Evolutionary conservation across 2,329 filamentous ascomycete species (phyloP).

Genomic region (Aspergillus ochraceus): DNA sequence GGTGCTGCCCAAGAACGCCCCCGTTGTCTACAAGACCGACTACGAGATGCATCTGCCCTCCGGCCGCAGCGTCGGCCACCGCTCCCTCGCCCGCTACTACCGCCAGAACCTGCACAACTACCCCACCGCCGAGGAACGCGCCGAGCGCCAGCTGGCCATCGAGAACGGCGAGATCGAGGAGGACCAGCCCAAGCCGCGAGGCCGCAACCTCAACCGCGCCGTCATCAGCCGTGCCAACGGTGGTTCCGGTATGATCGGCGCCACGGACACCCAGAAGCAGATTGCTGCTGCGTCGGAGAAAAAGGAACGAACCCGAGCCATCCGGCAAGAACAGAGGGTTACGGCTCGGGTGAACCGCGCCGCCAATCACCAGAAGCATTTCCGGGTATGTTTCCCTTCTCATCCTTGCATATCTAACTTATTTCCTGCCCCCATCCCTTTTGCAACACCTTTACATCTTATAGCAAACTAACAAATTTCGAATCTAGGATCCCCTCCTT

Average conservation of each 20-base stretch:
- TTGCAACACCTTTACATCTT: too few species aligned
- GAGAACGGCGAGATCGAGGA: constrained; percentile 49
- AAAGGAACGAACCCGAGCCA: constrained; percentile 65
- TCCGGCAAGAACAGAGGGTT: constrained; percentile 62
- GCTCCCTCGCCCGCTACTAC: constrained; percentile 83
- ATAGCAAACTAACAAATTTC: too few species aligned
- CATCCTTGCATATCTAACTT: too few species aligned
- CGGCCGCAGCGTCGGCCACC: constrained; percentile 84
- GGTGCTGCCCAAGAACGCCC: constrained; percentile 75
- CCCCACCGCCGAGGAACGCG: constrained; percentile 74
- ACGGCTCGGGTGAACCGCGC: constrained; percentile 71
- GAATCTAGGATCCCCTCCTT: constrained; percentile 56
- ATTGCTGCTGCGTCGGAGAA: constrained; percentile 67
- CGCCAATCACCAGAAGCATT: constrained; percentile 76
- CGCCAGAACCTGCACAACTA: constrained; percentile 88
- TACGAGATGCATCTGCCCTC: constrained; percentile 91
- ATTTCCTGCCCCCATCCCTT: too few species aligned
- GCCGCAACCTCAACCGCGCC: constrained; percentile 49
- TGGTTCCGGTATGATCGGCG: constrained; percentile 74
- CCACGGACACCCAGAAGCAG: constrained; percentile 72
- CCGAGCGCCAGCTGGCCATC: constrained; percentile 63
- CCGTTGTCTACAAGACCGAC: constrained; percentile 83
- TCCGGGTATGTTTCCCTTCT: constrained; percentile 52
- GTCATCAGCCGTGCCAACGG: constrained; percentile 69
- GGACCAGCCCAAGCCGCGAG: constrained; percentile 42